A percentile compares a stretch with the other conserved stretches of the same genome.
phyloP scores from a whole-genome alignment of 2,329 filamentous ascomycete genomes.

The Arthrobotrys entomopaga region DNA sequence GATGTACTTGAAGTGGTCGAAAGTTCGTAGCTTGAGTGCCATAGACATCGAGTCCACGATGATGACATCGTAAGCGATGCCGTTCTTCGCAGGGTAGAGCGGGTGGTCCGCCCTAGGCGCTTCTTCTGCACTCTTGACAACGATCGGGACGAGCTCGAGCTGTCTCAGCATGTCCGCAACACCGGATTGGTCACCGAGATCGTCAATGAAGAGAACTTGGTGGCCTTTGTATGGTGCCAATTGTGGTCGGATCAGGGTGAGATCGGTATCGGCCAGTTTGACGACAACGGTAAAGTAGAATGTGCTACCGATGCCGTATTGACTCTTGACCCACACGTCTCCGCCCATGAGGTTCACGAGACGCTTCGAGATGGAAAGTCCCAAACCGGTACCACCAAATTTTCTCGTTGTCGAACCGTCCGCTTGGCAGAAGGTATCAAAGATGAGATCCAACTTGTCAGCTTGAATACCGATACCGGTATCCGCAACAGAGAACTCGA shows the following conservation, averaged over 20 bases:
- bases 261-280: conserved; percentile 81
- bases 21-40: conserved; percentile 82
- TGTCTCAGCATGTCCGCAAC: conserved; percentile 80
- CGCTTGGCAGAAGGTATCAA: conserved; percentile 98
- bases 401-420: conserved; percentile 92
- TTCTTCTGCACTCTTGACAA: conserved; percentile 80
- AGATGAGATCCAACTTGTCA: conserved; percentile 95
- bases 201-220: conserved; percentile 93
- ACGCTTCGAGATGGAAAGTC: conserved; percentile 92
- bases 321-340: conserved; percentile 93
- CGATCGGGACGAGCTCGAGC: conserved; percentile 81
- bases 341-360: conserved; percentile 96
- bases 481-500: conserved; percentile 94
- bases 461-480: conserved; percentile 96
- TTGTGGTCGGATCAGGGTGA: conserved; percentile 81
- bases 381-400: conserved; percentile 93
- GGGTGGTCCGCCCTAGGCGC: conserved; percentile 69
- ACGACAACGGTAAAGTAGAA: conserved; percentile 98
- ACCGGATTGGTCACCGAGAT: conserved; percentile 79
- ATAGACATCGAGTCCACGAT: conserved; percentile 94
- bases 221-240: conserved; percentile 91
- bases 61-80: conserved; percentile 87
- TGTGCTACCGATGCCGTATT: conserved; percentile 87
- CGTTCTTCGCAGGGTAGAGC: conserved; percentile 64
- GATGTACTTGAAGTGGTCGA: conserved; percentile 97